Base-by-base conservation (phyloP, 805 yeast genomes). In the Myxozyma sirexii region DNA sequence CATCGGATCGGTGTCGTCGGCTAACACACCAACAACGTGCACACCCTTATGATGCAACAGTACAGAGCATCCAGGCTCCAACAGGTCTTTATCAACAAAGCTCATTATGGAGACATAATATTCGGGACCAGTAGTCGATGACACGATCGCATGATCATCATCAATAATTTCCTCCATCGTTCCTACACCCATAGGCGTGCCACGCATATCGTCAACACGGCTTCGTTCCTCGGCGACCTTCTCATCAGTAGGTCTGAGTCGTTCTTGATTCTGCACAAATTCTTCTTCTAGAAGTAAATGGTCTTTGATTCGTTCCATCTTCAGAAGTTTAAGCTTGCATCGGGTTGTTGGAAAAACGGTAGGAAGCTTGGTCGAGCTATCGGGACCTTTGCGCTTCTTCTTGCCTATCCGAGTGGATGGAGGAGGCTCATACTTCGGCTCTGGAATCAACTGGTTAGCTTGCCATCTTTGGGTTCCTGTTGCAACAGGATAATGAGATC, bases 341-440 rank as follows among this genome's bases (percentile, higher is more conserved):
- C 99, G 86, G 33, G 97, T 94, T 69, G 85, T 88, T 53, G 99
- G 99, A 70, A 85, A 83, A 39, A 94, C 96, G 49, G 82, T 80
- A 3, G 99, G 99, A 64, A 94, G 81, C 71, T 87, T 90, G 44
- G 86, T 90, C 26, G 96, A 88, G 56, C 90, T 89, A 54, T 94
- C 96, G 6, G 97, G 97, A 51, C 83, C 82, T 80, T 87, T 90
- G 79, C 89, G 88, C 72, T 75, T 77, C 82, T 90, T 92, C 75
- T 90, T 88, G 58, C 97, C 97, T 70, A 90, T 88, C 67, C 92
- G 85, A 5, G 97, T 87, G 76, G 93, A 96, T 62, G 93, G 97
- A 15, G 99, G 99, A 37, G 99, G 98, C 76, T 94, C 99, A 75
- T 93, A 94, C 79, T 92, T 93, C 71, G 97, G 98, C 76, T 93